Evolutionary conservation across 2,329 filamentous ascomycete genomes (phyloP).

Genomic region (Fusarium sterilihyphosum): DNA sequence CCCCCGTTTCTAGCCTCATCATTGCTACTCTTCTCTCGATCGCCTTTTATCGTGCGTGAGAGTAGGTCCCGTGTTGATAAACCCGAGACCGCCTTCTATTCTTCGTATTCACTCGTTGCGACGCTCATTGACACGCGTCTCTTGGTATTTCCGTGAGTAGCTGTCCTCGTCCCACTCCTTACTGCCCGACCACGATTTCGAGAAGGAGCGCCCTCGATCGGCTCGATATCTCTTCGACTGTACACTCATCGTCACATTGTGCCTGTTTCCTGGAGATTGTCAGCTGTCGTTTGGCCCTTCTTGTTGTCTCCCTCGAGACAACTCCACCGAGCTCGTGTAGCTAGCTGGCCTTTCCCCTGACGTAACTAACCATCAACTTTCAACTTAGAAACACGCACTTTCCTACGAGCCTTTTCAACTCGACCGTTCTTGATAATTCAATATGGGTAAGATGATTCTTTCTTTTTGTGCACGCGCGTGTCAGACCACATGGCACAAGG

Average conservation of each 20-base stretch:
- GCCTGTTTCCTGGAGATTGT: constrained; percentile 5
- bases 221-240: constrained; percentile 9
- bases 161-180: constrained; percentile 38
- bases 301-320: constrained; percentile 6
- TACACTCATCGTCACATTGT: neutral
- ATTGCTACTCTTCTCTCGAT: constrained; percentile 51
- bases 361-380: constrained; percentile 39
- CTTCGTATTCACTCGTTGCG: constrained; percentile 44
- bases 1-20: constrained; percentile 46
- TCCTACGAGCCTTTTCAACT: constrained; percentile 43
- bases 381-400: constrained; percentile 44
- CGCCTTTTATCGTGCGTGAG: constrained; percentile 42
- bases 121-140: constrained; percentile 50
- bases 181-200: constrained; percentile 8
- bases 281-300: constrained; percentile 6
- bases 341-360: constrained; percentile 40
- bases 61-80: constrained; percentile 37
- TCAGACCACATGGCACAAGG: constrained; percentile 37
- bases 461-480: constrained; percentile 42
- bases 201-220: constrained; percentile 33
- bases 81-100: constrained; percentile 39
- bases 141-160: constrained; percentile 42
- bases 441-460: constrained; percentile 54
- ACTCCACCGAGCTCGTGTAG: constrained; percentile 30
- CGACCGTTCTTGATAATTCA: constrained; percentile 53